Conservation (phyloP, 176 grass and related monocot genomes). For the Ensete glaucum region DNA sequence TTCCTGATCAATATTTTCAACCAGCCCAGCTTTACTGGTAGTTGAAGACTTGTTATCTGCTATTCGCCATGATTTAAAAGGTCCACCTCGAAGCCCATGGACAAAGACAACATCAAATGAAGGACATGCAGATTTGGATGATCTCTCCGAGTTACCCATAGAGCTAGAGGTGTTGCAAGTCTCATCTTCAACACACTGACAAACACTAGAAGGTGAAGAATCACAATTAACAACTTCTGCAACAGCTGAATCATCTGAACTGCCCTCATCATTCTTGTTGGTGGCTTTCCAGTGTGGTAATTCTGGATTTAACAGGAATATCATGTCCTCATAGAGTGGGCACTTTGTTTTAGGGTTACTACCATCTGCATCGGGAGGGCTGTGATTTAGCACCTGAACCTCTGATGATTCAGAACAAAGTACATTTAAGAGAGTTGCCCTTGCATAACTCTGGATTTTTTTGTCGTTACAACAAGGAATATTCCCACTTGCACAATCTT, state of each 20-base stretch:
- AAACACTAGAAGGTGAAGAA: slow-evolving; percentile 22
- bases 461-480: slow-evolving; percentile 58
- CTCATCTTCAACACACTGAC: slow-evolving; percentile 17
- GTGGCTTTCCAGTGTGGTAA: slow-evolving; percentile 44
- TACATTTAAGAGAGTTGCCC: slow-evolving; percentile 69
- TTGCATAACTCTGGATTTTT: slow-evolving; percentile 79
- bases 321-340: slow-evolving; percentile 65
- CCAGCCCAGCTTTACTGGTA: slow-evolving; percentile 75
- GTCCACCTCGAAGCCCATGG: slow-evolving; percentile 84
- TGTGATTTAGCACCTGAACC: slow-evolving; percentile 26
- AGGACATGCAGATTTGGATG: slow-evolving; percentile 24
- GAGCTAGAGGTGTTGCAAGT: slow-evolving; percentile 20
- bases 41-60: slow-evolving; percentile 96
- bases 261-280: slow-evolving; percentile 31
- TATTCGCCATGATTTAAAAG: slow-evolving; percentile 98
- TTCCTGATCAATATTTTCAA: slow-evolving; percentile 91
- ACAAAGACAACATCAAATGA: slow-evolving; percentile 82
- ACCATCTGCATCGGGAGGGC: slow-evolving; percentile 29
- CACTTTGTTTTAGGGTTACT: slow-evolving; percentile 45
- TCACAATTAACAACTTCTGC: not conserved
- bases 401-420: slow-evolving; percentile 36
- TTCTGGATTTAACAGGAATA: slow-evolving; percentile 90
- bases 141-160: slow-evolving; percentile 9
- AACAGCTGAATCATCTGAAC: slow-evolving; percentile 26
- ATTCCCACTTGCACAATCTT: slow-evolving; percentile 67